phyloP scores from a whole-genome alignment of 371 early-diverging fungal genomes.

The Rhizomucor miehei region DNA sequence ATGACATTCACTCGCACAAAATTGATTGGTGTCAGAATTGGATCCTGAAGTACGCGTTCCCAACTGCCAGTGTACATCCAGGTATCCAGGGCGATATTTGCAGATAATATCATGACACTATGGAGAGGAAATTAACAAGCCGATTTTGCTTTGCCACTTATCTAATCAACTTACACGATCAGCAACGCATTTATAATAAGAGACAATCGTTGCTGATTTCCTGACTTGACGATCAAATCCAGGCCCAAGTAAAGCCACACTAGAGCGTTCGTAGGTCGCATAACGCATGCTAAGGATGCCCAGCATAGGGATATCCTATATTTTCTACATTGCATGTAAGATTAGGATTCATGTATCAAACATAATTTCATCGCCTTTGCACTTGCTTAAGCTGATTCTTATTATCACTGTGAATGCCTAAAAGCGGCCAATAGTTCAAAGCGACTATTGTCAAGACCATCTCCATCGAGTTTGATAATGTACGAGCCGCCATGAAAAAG shows the following conservation, averaged over 20 bases:
- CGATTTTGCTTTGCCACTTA: conserved; percentile 2
- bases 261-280: conserved; percentile 84
- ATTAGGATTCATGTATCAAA: no score
- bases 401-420: neutral
- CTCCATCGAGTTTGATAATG: conserved; percentile 74
- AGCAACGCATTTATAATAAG: conserved; percentile 28
- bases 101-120: conserved; percentile 36
- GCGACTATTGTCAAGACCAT: conserved; percentile 62
- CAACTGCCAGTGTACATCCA: conserved; percentile 21
- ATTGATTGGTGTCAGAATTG: conserved; percentile 66
- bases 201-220: neutral
- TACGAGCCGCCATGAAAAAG: conserved; percentile 71
- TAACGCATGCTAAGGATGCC: conserved; percentile 75
- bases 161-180: conserved; percentile 30
- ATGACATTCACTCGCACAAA: conserved; percentile 82
- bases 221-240: conserved; percentile 37
- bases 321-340: conserved; percentile 13
- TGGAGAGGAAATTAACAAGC: no score
- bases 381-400: neutral
- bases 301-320: conserved; percentile 54
- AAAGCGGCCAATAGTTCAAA: conserved; percentile 74
- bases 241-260: conserved; percentile 78
- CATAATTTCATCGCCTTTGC: no score
- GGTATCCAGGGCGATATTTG: conserved; percentile 61
- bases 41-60: conserved; percentile 1